These are phyloP conservation scores for Populus tomentosa DNA, from an alignment of 441 rosid genomes.

Conservation along the genomic window DNA sequence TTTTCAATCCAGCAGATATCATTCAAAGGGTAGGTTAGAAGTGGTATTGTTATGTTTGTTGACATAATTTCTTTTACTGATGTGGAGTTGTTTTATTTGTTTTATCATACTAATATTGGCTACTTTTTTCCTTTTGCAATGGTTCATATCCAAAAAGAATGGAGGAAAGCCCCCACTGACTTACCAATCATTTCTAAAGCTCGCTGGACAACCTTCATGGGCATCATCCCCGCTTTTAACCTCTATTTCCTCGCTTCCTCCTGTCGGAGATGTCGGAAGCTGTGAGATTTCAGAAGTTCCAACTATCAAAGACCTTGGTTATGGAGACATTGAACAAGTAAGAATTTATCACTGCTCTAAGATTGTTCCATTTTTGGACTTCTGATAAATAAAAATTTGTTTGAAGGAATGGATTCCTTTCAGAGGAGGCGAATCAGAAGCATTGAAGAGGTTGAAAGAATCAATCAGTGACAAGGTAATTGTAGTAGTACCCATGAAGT, in stretches of 20 bases:
- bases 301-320: constrained; percentile 68
- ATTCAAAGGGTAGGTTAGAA: constrained; percentile 49
- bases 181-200: constrained; percentile 84
- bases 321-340: constrained; percentile 49
- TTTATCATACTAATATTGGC: constrained; percentile 7
- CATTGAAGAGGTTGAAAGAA: constrained; percentile 58
- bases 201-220: constrained; percentile 85
- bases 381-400: background rate
- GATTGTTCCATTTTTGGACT: background rate
- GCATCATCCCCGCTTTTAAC: constrained; percentile 43
- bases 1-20: constrained; percentile 71
- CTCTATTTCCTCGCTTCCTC: constrained; percentile 56
- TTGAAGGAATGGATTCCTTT: constrained; percentile 68
- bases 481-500: background rate
- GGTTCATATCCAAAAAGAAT: constrained; percentile 36
- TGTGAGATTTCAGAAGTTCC: constrained; percentile 62
- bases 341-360: constrained; percentile 1
- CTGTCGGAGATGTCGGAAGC: constrained; percentile 56
- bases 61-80: background rate
- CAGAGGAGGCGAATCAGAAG: constrained; percentile 89
- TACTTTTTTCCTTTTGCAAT: constrained; percentile 5
- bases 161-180: constrained; percentile 83
- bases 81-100: background rate
- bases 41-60: background rate
- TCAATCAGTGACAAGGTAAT: constrained; percentile 59